Base-by-base conservation (phyloP, 805 yeast genomes). In the Ogataea dorogensis region DNA sequence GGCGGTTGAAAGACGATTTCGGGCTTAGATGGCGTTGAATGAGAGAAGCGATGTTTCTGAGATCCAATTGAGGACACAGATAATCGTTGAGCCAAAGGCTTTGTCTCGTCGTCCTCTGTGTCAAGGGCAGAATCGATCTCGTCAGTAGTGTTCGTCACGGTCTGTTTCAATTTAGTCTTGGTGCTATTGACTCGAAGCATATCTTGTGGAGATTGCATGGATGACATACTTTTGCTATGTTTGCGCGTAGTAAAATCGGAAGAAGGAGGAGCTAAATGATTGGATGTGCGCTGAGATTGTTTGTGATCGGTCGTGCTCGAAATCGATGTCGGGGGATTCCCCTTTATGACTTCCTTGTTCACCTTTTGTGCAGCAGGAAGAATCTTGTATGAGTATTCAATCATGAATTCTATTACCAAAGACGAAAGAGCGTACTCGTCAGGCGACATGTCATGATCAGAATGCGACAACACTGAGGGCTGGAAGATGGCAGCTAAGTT, bases 401-500 rank as follows among this genome's bases (percentile, higher is more conserved):
- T 85, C 65, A 93, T 71, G 47, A 91, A 88, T 54, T 89, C 94
- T 17, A 93, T 82, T 21, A 86, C 96, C 6, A 79, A 71, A 47
- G 89, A 87, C 5, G 95, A 85, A 22, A 87, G 64, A 9, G 86
- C 91, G 63, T 89, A 89, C 61, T 93, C 97, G 20, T 79, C 86
- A 1, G 97, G 97, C 26, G 82, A 77, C 80, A 91, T 77, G 56
- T 89, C 96, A 59, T 93, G 97, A 47, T 73, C 75, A 5, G 96
- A 95, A 59, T 91, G 98, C 7, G 95, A 84, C 35, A 93, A 67
- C 12, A 93, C 79, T n/a, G 96, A 85, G 3, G 98, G 98, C 64
- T 93, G 98, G 65, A 93, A 93, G 39, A 93, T 86, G 2, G 98
- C 96, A 1, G 98, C 95, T 46, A 93, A 67, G 57, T 93, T 93